These are phyloP conservation scores for Mychonastes homosphaera DNA, from an alignment of 139 green algal species.

Conservation along the genomic window DNA sequence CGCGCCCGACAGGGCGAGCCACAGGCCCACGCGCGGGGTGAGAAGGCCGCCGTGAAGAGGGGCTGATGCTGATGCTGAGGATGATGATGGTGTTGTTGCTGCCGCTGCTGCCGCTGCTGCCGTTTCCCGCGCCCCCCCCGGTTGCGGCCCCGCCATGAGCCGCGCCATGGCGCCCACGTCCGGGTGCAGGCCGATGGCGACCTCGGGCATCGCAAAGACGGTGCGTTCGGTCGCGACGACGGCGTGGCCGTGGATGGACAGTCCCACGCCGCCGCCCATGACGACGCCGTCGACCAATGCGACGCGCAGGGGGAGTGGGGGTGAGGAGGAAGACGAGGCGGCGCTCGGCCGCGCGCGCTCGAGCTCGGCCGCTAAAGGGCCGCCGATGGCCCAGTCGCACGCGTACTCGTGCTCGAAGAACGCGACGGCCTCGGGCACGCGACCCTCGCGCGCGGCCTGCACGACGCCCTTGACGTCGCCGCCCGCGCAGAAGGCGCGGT, in stretches of 20 bases:
- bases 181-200: slow-evolving; percentile 87
- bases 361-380: no score
- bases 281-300: slow-evolving; percentile 83
- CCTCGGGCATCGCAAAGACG: slow-evolving; percentile 97
- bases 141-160: no score
- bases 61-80: no score
- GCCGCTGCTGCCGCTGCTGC: no score
- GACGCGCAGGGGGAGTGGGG: slow-evolving; percentile 56
- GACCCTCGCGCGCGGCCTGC: slow-evolving; percentile 14
- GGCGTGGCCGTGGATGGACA: slow-evolving; percentile 78
- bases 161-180: slow-evolving; percentile 66
- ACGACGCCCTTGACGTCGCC: slow-evolving; percentile 71
- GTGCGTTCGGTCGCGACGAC: slow-evolving; percentile 80
- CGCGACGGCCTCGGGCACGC: slow-evolving; percentile 4
- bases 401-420: slow-evolving; percentile 54
- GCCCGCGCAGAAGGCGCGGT: slow-evolving; percentile 72
- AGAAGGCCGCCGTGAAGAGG: no score
- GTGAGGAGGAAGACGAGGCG: no score
- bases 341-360: not conserved
- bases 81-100: no score
- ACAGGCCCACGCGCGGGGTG: slow-evolving; percentile 69
- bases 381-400: slow-evolving; percentile 34
- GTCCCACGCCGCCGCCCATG: slow-evolving; percentile 84
- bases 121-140: no score
- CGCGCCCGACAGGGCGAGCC: slow-evolving; percentile 69